A percentile compares a stretch with the other conserved stretches of the same genome.
Evolutionary conservation across 2,329 filamentous ascomycete species (phyloP).

Genomic region (Calonectria henricotiae): DNA sequence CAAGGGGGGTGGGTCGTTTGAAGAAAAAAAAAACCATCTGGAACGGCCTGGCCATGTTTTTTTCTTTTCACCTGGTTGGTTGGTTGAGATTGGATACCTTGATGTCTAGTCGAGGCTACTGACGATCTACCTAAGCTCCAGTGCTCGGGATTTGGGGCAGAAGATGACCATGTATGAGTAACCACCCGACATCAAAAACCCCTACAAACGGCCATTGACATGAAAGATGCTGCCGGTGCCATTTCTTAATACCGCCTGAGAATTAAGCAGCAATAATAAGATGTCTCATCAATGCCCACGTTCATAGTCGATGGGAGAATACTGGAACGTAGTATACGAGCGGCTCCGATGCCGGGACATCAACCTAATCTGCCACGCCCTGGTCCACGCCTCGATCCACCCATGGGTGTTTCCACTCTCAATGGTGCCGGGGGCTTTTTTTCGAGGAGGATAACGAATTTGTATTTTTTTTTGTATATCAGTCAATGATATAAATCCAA

Average conservation of each 20-base stretch:
- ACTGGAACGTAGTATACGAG: not conserved
- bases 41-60: not conserved
- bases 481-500: no score
- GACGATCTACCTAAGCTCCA: not conserved
- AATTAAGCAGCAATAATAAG: not conserved
- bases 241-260: not conserved
- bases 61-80: not conserved
- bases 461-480: no score
- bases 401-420: not conserved
- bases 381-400: not conserved
- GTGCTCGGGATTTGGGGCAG: not conserved
- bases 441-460: not conserved
- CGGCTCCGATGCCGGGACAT: constrained; percentile 9
- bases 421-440: not conserved
- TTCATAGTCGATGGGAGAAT: not conserved
- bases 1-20: constrained; percentile 14
- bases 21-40: constrained; percentile 7
- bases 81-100: not conserved
- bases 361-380: constrained; percentile 5
- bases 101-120: not conserved
- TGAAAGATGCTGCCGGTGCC: not conserved
- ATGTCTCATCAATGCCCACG: not conserved
- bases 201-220: not conserved
- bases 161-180: not conserved
- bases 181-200: not conserved